Conservation (phyloP, 306 rosid genomes). For the Sophora flavescens region DNA sequence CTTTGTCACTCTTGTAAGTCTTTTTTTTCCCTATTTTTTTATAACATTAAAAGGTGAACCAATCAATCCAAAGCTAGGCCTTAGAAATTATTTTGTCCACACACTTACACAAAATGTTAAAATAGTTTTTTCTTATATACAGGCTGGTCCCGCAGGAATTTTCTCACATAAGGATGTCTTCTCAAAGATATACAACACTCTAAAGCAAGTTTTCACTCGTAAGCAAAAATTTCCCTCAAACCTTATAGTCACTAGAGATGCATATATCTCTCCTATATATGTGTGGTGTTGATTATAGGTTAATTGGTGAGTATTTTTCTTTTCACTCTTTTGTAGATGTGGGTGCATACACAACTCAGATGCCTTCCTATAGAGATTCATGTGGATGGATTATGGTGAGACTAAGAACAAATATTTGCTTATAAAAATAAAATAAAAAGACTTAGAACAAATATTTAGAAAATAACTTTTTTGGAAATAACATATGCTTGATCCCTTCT, state of each 20-base stretch:
- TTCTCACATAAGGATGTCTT: slow-evolving; percentile 1
- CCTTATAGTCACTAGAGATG: neutral
- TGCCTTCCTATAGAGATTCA: slow-evolving; percentile 10
- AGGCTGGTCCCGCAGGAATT: slow-evolving; percentile 11
- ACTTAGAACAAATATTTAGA: neutral
- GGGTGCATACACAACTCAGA: slow-evolving; percentile 19
- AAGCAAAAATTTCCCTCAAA: neutral
- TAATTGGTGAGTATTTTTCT: neutral
- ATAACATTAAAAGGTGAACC: neutral
- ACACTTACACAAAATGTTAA: neutral
- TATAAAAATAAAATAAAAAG: no score
- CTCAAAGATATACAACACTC: neutral
- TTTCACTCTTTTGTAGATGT: neutral
- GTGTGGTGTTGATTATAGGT: neutral
- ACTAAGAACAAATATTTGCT: neutral
- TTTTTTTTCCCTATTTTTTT: neutral
- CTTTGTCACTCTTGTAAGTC: slow-evolving; percentile 27
- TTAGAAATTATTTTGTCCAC: neutral
- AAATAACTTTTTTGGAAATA: neutral
- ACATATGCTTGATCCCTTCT: neutral
- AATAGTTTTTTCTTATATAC: neutral
- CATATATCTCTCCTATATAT: neutral
- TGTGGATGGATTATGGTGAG: slow-evolving; percentile 34
- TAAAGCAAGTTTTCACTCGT: slow-evolving; percentile 24
- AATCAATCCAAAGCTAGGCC: neutral